Base-by-base conservation (phyloP, 2,329 filamentous ascomycete species). In the Nannizzia gypsea region DNA sequence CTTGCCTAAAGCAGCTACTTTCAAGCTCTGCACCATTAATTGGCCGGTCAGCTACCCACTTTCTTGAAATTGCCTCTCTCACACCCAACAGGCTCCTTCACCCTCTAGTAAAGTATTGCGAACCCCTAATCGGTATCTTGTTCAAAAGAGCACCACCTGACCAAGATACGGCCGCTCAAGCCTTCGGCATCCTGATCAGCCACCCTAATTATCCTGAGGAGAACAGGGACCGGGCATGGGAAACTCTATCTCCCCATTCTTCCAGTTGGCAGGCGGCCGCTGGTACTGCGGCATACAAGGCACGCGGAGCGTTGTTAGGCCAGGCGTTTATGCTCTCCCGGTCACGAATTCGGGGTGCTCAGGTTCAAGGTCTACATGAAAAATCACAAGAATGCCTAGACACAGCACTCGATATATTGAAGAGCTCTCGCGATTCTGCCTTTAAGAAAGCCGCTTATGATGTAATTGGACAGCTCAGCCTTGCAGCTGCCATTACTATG, bases 171-270 rank as follows among this genome's bases (percentile, higher is more conserved):
- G 85, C 85, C 1, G 85, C 89, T 15, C 84, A 84, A 62, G 81
- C 84, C 0, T 83, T 90, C 66, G 91, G 90, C 0, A 86, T 96
- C 11, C 73, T 96, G 3, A 84, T 82, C 0, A 86, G 89, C 0
- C 87, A 92, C 69, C 67, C 72, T 31, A 67, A 71, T 3, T 73
- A 74, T 60, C 22, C 54, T 42, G 13, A 55, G n/a, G 34, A 54
- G 13, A 11, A 40, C 20, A 34, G 22, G 9, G 22, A 9, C 20
- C 36, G 15, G 15, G 26, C 50, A n/a, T 57, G 36, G 26, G 26
- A 31, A 2, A 44, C 15, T 4, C 22, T 60, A n/a, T 9, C 52
- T 26, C 6, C 50, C 4, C 48, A 24, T 38, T 9, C 42, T n/a
- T 17, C 73, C 50, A 68, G 68, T 3, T 87, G 86, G 82, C 73